Evolutionary conservation across 2,329 filamentous ascomycete genomes (phyloP).

Genomic region (Hirsutella thompsonii): DNA sequence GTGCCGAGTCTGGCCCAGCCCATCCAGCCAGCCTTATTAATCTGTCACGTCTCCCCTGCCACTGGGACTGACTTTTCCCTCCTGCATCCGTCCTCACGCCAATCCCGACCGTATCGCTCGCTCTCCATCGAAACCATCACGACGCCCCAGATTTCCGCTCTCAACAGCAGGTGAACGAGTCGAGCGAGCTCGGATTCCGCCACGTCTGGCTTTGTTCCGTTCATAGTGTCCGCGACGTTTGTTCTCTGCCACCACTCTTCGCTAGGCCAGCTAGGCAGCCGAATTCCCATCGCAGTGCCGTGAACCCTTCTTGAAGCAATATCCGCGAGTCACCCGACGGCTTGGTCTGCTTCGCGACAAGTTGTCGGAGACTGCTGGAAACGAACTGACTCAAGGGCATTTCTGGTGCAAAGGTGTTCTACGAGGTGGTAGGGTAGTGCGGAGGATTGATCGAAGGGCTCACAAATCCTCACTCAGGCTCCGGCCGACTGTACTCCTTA

Average conservation of each 20-base stretch:
- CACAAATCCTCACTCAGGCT: slow-evolving; percentile 18
- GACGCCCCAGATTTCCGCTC: neutral
- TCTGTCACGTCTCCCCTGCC: neutral
- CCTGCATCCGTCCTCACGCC: too few relatives aligned
- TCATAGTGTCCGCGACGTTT: too few relatives aligned
- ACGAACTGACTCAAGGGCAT: slow-evolving; percentile 15
- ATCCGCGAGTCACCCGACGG: too few relatives aligned
- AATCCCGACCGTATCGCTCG: neutral
- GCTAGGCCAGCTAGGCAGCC: too few relatives aligned
- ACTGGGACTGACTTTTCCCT: neutral
- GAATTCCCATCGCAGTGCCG: too few relatives aligned
- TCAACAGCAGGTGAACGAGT: too few relatives aligned
- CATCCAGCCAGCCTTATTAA: slow-evolving; percentile 1
- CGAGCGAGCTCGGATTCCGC: too few relatives aligned
- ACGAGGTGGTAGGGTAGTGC: slow-evolving; percentile 21
- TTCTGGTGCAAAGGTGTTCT: slow-evolving; percentile 9
- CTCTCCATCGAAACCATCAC: neutral
- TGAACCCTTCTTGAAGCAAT: too few relatives aligned
- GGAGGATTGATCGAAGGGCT: slow-evolving; percentile 22
- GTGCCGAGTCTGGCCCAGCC: neutral
- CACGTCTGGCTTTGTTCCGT: too few relatives aligned
- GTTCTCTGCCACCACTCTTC: too few relatives aligned
- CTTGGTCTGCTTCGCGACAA: neutral
- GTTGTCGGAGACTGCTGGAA: slow-evolving; percentile 9
- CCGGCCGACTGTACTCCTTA: slow-evolving; percentile 27